phyloP scores from a whole-genome alignment of 78 protist species.

The Bodo saltans region DNA sequence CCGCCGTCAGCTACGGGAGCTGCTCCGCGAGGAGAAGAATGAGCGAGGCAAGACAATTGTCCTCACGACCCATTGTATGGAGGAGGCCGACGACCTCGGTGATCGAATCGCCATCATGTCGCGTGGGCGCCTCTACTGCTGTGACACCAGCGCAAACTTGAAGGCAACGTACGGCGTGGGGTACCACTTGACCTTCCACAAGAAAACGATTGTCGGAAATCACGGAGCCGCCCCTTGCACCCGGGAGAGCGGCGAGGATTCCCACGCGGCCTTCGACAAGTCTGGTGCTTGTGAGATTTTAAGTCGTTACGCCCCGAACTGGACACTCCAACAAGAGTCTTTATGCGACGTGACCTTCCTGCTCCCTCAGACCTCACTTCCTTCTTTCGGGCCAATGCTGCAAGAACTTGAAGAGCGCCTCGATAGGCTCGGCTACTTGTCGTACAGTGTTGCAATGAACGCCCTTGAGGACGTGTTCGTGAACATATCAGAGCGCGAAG shows the following conservation, averaged over 20 bases:
- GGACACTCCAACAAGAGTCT: neutral
- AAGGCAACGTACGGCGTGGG: conserved; percentile 78
- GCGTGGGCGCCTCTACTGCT: conserved; percentile 19
- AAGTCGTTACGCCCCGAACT: neutral
- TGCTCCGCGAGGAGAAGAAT: conserved; percentile 35
- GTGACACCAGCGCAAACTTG: conserved; percentile 47
- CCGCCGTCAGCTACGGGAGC: conserved; percentile 63
- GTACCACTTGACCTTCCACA: conserved; percentile 62
- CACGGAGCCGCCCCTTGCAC: too few relatives aligned
- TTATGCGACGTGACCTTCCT: neutral
- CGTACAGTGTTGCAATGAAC: neutral
- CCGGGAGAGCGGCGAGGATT: too few relatives aligned
- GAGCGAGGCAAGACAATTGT: conserved; percentile 48
- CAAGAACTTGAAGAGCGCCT: neutral
- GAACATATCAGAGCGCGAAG: neutral
- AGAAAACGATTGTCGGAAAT: too few relatives aligned
- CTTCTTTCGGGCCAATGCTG: neutral
- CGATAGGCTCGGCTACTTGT: neutral
- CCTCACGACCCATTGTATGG: conserved; percentile 76
- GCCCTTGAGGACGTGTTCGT: neutral
- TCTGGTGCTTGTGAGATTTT: too few relatives aligned
- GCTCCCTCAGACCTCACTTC: neutral
- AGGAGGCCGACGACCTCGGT: conserved; percentile 56
- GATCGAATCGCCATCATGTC: conserved; percentile 54
- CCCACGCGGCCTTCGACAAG: too few relatives aligned